A percentile compares a stretch with the other conserved stretches of the same genome.
Evolutionary conservation across 805 yeast species (phyloP).

Genomic region (Wickerhamomyces rabaulensis): DNA sequence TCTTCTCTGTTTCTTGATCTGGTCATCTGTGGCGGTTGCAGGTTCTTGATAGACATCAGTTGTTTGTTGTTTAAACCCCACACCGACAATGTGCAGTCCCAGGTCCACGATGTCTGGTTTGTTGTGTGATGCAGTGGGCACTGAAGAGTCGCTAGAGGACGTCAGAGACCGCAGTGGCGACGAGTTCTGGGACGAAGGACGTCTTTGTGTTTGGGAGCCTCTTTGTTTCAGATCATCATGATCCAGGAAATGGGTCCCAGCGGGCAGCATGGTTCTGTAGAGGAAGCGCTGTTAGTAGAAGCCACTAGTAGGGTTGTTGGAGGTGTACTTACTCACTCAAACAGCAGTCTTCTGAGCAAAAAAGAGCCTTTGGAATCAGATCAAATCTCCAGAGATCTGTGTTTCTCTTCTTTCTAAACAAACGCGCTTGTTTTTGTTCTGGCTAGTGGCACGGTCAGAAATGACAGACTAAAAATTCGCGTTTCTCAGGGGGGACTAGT

Average conservation of each 20-base stretch:
- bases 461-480: too few relatives aligned
- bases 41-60: background rate
- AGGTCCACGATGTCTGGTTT: constrained; percentile 12
- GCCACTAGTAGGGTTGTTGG: too few relatives aligned
- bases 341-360: background rate
- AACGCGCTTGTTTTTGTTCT: background rate
- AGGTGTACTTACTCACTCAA: background rate
- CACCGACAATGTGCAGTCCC: constrained; percentile 21
- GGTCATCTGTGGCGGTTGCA: background rate
- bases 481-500: too few relatives aligned
- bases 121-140: background rate
- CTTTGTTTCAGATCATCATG: background rate
- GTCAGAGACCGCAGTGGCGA: constrained; percentile 5
- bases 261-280: background rate
- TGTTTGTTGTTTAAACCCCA: constrained; percentile 9
- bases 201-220: background rate
- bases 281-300: background rate
- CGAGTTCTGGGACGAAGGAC: background rate
- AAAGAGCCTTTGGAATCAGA: background rate
- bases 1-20: background rate
- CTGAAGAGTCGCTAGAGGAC: background rate
- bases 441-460: background rate
- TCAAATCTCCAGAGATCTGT: too few relatives aligned
- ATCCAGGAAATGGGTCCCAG: background rate
- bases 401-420: too few relatives aligned